phyloP scores from a whole-genome alignment of 208 protist genomes.

The Trichomonas vaginalis region DNA sequence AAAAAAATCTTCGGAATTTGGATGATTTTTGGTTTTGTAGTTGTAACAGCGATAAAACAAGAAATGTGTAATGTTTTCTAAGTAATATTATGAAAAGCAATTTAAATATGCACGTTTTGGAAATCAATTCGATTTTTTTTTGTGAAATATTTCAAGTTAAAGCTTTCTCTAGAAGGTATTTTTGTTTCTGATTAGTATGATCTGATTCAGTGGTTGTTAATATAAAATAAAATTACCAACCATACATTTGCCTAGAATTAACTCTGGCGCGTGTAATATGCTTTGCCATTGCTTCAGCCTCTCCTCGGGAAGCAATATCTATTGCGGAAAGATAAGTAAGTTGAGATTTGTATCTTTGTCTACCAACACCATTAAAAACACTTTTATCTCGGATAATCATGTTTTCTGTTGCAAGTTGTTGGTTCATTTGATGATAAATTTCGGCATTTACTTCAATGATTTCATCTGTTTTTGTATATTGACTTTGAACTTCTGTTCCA shows the following conservation, averaged over 20 bases:
- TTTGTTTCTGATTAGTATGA: no score
- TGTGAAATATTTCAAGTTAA: no score
- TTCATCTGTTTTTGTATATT: not conserved
- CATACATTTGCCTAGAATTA: not conserved
- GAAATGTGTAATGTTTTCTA: no score
- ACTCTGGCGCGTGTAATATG: not conserved
- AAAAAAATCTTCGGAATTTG: no score
- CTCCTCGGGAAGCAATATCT: not conserved
- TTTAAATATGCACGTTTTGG: no score
- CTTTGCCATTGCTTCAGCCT: not conserved
- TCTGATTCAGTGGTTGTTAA: no score
- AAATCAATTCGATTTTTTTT: no score
- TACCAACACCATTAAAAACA: not conserved
- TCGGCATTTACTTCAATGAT: not conserved
- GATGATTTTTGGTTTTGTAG: no score
- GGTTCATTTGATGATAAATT: not conserved
- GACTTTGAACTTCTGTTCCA: not conserved
- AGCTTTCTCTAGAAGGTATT: no score
- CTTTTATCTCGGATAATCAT: not conserved
- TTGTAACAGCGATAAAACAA: no score
- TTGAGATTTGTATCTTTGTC: not conserved
- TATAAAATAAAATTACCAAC: slow-evolving; percentile 15
- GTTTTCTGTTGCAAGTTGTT: not conserved
- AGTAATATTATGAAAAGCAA: no score
- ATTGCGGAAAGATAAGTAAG: not conserved